phyloP scores from a whole-genome alignment of 768 basidiomycete species.

The Suillus plorans region DNA sequence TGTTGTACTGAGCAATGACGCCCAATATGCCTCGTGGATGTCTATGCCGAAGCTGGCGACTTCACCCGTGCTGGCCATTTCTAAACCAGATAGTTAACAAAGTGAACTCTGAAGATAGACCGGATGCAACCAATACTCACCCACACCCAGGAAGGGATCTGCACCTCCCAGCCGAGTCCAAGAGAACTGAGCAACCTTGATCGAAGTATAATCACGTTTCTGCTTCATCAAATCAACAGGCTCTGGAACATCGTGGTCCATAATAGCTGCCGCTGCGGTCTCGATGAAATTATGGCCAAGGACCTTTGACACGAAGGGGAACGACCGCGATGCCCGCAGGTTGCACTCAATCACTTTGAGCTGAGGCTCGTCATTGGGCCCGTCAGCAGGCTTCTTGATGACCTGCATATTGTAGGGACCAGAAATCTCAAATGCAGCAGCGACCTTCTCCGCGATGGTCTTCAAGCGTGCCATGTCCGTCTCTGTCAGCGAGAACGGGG shows the following conservation, averaged over 20 bases:
- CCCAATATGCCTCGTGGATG: slow-evolving; percentile 95
- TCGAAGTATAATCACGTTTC: slow-evolving; percentile 86
- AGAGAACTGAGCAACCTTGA: slow-evolving; percentile 98
- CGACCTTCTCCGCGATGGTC: slow-evolving; percentile 93
- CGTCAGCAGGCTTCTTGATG: slow-evolving; percentile 73
- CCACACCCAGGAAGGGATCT: slow-evolving; percentile 95
- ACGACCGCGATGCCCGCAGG: slow-evolving; percentile 93
- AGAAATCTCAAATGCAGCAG: slow-evolving; percentile 91
- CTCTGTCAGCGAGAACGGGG: slow-evolving; percentile 79
- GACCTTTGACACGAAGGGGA: slow-evolving; percentile 99
- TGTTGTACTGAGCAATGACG: slow-evolving; percentile 90
- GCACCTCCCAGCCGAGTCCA: slow-evolving; percentile 97
- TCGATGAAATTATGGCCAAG: slow-evolving; percentile 97
- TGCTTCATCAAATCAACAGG: slow-evolving; percentile 91
- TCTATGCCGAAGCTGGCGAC: slow-evolving; percentile 95
- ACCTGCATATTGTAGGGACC: slow-evolving; percentile 99
- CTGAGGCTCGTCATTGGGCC: slow-evolving; percentile 53
- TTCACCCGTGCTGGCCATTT: slow-evolving; percentile 99
- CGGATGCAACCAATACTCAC: slow-evolving; percentile 43
- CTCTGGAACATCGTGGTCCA: slow-evolving; percentile 82
- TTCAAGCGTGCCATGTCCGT: slow-evolving; percentile 86
- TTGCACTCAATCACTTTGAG: slow-evolving; percentile 99
- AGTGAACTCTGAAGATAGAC: not conserved
- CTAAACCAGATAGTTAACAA: slow-evolving; percentile 36
- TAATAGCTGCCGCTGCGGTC: slow-evolving; percentile 85